Base-by-base conservation (phyloP, 2,329 filamentous ascomycete genomes). In the Apiospora phragmitis region DNA sequence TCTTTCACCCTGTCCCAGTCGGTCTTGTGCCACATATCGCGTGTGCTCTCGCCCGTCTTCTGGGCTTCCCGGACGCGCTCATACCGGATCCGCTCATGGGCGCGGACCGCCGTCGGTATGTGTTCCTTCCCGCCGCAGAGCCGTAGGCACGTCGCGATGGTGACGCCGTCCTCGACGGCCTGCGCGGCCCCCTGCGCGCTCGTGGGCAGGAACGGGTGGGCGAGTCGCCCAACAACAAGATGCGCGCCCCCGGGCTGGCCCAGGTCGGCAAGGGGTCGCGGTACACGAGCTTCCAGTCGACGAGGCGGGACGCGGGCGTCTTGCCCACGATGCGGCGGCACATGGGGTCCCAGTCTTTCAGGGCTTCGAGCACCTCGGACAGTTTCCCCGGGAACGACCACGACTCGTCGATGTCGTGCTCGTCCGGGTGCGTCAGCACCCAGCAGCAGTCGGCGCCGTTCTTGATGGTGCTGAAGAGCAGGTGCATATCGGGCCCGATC, bases 401-500 rank as follows among this genome's bases (percentile, higher is more conserved):
- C 1, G 85, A 86, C 77, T 89, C 85, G 70, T 87, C 82, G 70
- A 88, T 88, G 73, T 89, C 84, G 71, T 84, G 83, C 70, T 85
- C 83, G 72, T 89, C 88, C 26, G 77, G 82, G 76, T 89, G 87
- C 0, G 88, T 90, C 29, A 88, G 80, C 3, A 90, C 88, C 88
- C 88, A 90, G 74, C 84, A 88, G 75, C 86, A 88, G 70, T 89
- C 87, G 26, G 82, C 80, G 35, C 86, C 87, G 72, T 83, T 81
- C 77, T 89, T 88, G 73, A 90, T 85, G 3, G 87, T 88, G 7
- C 85, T 86, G 74, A 89, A 88, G 1, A 90, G 79, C 72, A 89
- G 87, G 73, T 89, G 87, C 67, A 87, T 84, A 72, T 89, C 86
- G 2, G 86, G 86, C 1, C 87, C 87, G 69, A 89, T 85, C 88